phyloP scores from a whole-genome alignment of 768 basidiomycete species.

The Infundibulicybe gibba region DNA sequence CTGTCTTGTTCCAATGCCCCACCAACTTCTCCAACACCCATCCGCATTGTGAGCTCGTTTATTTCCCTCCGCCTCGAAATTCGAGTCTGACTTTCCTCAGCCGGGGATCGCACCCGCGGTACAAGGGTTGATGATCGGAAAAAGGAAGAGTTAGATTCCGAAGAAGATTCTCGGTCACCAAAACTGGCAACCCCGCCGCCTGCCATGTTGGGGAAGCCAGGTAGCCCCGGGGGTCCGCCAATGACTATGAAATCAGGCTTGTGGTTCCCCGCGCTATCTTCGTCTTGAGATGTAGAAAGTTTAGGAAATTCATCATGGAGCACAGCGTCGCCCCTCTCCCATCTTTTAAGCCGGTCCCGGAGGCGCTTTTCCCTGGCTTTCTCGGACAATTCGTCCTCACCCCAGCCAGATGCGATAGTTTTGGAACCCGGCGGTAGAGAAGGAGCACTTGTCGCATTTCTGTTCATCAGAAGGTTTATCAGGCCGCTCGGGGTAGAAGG shows the following conservation, averaged over 20 bases:
- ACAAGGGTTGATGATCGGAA: constrained; percentile 72
- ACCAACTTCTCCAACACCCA: constrained; percentile 75
- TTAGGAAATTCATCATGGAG: constrained; percentile 64
- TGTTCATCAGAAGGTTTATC: constrained; percentile 43
- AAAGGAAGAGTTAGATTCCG: constrained; percentile 32
- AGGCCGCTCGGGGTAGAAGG: constrained; percentile 28
- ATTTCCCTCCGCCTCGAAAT: constrained; percentile 65
- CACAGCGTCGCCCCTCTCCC: constrained; percentile 62
- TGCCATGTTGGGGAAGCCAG: constrained; percentile 31
- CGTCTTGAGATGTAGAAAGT: constrained; percentile 37
- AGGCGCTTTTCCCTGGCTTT: constrained; percentile 71
- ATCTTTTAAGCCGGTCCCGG: constrained; percentile 64
- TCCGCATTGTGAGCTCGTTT: constrained; percentile 80
- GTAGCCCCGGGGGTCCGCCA: constrained; percentile 33
- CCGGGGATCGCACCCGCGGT: constrained; percentile 52
- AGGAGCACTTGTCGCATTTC: constrained; percentile 26
- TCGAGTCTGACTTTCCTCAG: constrained; percentile 53
- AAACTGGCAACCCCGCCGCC: constrained; percentile 11
- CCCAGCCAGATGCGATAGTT: constrained; percentile 41
- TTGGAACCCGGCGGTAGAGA: constrained; percentile 31
- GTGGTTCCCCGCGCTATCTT: constrained; percentile 25
- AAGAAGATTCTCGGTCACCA: constrained; percentile 16
- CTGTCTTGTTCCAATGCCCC: constrained; percentile 50
- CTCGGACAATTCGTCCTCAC: constrained; percentile 63
- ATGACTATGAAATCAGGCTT: constrained; percentile 49